These are phyloP conservation scores for Aspergillus sp. DNA, from an alignment of 2,329 filamentous ascomycete species.

Conservation along the genomic window DNA sequence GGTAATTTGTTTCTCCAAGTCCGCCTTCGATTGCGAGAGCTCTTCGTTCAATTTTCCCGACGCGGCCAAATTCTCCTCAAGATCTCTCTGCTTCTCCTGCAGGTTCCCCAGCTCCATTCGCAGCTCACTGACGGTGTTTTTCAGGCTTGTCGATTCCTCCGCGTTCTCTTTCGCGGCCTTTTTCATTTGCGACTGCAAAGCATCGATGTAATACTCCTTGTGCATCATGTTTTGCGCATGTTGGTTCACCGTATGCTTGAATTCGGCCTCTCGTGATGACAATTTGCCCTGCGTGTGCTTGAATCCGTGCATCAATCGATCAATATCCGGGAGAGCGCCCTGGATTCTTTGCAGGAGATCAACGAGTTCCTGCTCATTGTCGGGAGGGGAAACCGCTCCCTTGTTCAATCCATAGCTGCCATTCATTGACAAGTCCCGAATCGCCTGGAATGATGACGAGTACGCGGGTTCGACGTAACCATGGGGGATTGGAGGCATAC, in stretches of 20 bases:
- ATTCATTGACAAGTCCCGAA: conserved; percentile 18
- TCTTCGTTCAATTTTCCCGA: conserved; percentile 37
- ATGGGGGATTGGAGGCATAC: conserved; percentile 19
- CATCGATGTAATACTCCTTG: conserved; percentile 46
- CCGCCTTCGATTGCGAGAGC: conserved; percentile 36
- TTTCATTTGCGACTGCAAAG: conserved; percentile 42
- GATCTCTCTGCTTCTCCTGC: conserved; percentile 44
- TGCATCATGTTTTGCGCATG: conserved; percentile 43
- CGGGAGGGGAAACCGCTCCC: conserved; percentile 21
- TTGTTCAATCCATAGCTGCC: conserved; percentile 19
- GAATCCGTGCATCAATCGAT: conserved; percentile 36
- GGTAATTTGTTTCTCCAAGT: conserved; percentile 34
- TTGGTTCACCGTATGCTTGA: conserved; percentile 40
- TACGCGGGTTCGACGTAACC: conserved; percentile 23
- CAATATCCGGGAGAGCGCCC: conserved; percentile 39
- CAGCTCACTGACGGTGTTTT: conserved; percentile 38
- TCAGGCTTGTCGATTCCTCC: conserved; percentile 36
- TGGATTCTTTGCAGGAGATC: conserved; percentile 37
- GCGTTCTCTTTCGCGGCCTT: conserved; percentile 42
- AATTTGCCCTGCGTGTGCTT: conserved; percentile 44
- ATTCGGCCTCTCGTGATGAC: conserved; percentile 39
- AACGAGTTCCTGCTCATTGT: conserved; percentile 26
- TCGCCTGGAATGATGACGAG: conserved; percentile 21
- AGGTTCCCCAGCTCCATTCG: conserved; percentile 41
- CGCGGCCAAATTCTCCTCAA: conserved; percentile 38